Conservation (phyloP, 208 protist genomes). For the Leishmania gerbilli region DNA sequence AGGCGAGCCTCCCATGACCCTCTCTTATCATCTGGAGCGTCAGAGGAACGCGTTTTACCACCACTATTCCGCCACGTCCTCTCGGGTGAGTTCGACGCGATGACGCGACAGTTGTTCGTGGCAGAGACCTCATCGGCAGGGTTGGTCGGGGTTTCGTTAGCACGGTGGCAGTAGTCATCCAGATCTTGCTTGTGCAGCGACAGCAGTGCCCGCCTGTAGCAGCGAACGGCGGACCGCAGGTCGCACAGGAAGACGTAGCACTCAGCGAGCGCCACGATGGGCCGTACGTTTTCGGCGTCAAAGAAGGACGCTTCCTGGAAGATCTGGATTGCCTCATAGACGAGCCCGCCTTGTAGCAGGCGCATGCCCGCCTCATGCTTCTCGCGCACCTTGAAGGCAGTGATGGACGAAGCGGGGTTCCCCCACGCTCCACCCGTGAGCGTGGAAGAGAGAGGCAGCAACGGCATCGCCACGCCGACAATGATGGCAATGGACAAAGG, state of each 20-base stretch:
- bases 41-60: neutral
- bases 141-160: neutral
- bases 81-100: neutral
- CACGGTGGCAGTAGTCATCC: slow-evolving; percentile 11
- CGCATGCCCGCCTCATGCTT: slow-evolving; percentile 59
- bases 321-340: slow-evolving; percentile 59
- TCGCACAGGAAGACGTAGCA: slow-evolving; percentile 85
- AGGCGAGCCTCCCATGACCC: neutral
- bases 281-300: slow-evolving; percentile 62
- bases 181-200: slow-evolving; percentile 40
- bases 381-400: slow-evolving; percentile 31
- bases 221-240: slow-evolving; percentile 77
- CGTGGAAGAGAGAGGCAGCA: neutral
- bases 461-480: neutral
- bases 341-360: slow-evolving; percentile 44
- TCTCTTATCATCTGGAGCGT: neutral
- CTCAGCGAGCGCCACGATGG: slow-evolving; percentile 77
- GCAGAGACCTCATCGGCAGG: neutral
- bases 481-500: neutral
- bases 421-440: neutral
- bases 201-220: slow-evolving; percentile 83
- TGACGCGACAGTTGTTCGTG: neutral
- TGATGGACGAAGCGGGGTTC: slow-evolving; percentile 5
- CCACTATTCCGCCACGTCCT: neutral
- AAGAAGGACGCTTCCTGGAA: slow-evolving; percentile 83